Evolutionary conservation across 106 monocot genomes (phyloP).

Genomic region (Dioscorea alata): DNA sequence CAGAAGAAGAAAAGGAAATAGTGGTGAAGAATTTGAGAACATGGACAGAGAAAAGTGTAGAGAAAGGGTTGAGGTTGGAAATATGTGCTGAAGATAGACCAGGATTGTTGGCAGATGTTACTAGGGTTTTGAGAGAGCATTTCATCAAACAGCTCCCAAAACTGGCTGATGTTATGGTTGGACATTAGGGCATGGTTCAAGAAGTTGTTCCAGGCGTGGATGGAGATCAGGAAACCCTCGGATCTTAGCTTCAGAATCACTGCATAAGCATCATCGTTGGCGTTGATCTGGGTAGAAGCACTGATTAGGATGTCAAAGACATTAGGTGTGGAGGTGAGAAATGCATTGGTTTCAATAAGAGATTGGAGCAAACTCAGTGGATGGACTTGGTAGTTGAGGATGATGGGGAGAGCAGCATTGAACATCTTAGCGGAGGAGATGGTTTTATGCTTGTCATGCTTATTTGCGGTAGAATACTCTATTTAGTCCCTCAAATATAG

Average conservation of each 20-base stretch:
- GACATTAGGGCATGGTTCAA: conserved; percentile 19
- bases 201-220: conserved; percentile 46
- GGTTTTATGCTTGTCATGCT: too few relatives aligned
- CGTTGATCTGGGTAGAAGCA: conserved; percentile 31
- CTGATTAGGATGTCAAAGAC: conserved; percentile 31
- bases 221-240: conserved; percentile 22
- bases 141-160: conserved; percentile 29
- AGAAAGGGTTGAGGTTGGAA: conserved; percentile 41
- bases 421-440: conserved; percentile 25
- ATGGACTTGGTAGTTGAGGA: conserved; percentile 6
- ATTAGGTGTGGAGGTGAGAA: background rate
- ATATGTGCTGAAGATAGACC: conserved; percentile 24
- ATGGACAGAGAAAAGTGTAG: conserved; percentile 31
- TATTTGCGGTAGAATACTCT: too few relatives aligned
- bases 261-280: conserved; percentile 8
- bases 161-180: background rate
- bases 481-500: too few relatives aligned
- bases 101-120: conserved; percentile 39
- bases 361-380: conserved; percentile 6
- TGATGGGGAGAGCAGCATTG: conserved; percentile 15
- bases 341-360: background rate
- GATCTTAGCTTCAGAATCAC: conserved; percentile 16
- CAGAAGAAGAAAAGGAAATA: conserved; percentile 43
- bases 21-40: conserved; percentile 38
- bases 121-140: conserved; percentile 38